Conservation (phyloP, 306 rosid genomes). For the Vachellia collinsii region DNA sequence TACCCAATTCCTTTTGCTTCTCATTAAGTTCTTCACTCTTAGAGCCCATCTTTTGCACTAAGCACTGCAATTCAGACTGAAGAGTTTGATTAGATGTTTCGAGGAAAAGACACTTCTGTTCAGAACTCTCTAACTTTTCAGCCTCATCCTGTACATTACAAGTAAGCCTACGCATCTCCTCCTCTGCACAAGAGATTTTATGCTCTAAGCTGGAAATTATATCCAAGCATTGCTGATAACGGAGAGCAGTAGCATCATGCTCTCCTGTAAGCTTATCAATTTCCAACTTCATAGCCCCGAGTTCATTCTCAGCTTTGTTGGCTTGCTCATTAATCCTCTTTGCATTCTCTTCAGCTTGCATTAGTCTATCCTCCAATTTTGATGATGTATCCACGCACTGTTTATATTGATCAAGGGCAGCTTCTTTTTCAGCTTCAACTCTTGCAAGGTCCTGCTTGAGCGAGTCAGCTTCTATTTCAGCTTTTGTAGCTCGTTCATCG, state of each 20-base stretch:
- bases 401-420: slow-evolving; percentile 60
- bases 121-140: slow-evolving; percentile 68
- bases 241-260: slow-evolving; percentile 74
- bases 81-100: slow-evolving; percentile 75
- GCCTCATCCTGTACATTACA: slow-evolving; percentile 57
- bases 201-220: slow-evolving; percentile 67
- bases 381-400: slow-evolving; percentile 59
- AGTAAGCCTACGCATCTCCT: slow-evolving; percentile 66
- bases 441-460: slow-evolving; percentile 70
- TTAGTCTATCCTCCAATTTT: slow-evolving; percentile 60
- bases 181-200: slow-evolving; percentile 63
- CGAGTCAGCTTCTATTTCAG: slow-evolving; percentile 66
- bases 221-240: slow-evolving; percentile 75
- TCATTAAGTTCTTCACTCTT: slow-evolving; percentile 82
- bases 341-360: slow-evolving; percentile 67
- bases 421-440: slow-evolving; percentile 78
- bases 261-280: slow-evolving; percentile 67
- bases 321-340: slow-evolving; percentile 59
- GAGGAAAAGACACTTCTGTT: slow-evolving; percentile 67
- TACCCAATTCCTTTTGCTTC: slow-evolving; percentile 86
- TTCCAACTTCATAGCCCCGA: slow-evolving; percentile 61
- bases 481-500: slow-evolving; percentile 63
- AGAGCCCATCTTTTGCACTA: slow-evolving; percentile 67
- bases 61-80: slow-evolving; percentile 75
- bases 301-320: slow-evolving; percentile 60